Evolutionary conservation across 1,284 basidiomycete species (phyloP).

Genomic region (Moniliella sp.): DNA sequence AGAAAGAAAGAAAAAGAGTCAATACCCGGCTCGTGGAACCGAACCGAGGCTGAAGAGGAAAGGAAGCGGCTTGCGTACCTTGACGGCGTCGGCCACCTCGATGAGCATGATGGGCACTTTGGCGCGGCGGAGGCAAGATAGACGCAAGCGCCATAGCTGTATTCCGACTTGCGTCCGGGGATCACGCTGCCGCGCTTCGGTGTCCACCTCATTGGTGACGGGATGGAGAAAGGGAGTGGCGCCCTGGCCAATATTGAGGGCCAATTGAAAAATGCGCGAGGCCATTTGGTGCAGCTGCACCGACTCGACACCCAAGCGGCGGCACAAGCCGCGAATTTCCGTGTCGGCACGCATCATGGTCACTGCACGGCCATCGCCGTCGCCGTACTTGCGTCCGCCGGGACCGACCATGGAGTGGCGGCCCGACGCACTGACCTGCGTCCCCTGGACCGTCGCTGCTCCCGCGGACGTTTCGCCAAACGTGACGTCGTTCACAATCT

Average conservation of each 20-base stretch:
- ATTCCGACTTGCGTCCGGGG: conserved; percentile 60
- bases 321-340: conserved; percentile 2
- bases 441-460: conserved; percentile 81
- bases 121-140: conserved; percentile 76
- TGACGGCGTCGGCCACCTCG: conserved; percentile 48
- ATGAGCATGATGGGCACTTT: conserved; percentile 88
- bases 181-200: conserved; percentile 29
- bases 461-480: conserved; percentile 83
- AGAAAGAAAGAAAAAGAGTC: background rate
- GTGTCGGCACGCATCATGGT: conserved; percentile 68
- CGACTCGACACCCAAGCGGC: background rate
- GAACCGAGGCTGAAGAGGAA: background rate
- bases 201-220: conserved; percentile 5
- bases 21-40: too few relatives aligned
- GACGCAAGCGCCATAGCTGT: conserved; percentile 81
- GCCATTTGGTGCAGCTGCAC: conserved; percentile 41
- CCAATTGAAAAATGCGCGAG: conserved; percentile 70
- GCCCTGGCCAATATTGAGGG: conserved; percentile 49
- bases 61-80: conserved; percentile 2
- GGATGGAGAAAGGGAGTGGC: conserved; percentile 10
- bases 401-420: conserved; percentile 34
- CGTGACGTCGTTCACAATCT: conserved; percentile 73
- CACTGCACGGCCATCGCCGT: conserved; percentile 41
- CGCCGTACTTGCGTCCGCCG: conserved; percentile 23
- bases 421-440: conserved; percentile 70